These are phyloP conservation scores for Acanthamoeba rhysodes DNA, from an alignment of 208 protist species.

Conservation along the genomic window DNA sequence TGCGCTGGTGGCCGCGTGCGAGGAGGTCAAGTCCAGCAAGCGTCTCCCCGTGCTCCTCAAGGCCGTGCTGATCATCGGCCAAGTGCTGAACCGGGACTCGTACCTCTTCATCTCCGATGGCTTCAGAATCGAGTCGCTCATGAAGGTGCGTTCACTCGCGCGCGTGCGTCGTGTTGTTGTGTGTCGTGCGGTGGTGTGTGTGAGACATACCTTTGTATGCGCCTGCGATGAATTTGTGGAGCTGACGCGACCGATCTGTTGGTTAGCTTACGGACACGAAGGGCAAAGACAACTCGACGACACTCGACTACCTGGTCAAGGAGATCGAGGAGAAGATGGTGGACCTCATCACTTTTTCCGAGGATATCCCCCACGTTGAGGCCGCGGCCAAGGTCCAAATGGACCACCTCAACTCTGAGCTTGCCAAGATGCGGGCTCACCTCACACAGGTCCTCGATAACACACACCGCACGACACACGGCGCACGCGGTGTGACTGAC, in stretches of 20 bases:
- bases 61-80: conserved; percentile 28
- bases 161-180: neutral
- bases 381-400: conserved; percentile 30
- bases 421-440: neutral
- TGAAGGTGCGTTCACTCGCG: neutral
- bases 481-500: no score
- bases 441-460: neutral
- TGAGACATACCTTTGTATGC: neutral
- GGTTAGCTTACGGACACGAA: conserved; percentile 24
- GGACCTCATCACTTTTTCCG: neutral
- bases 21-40: conserved; percentile 48
- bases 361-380: neutral
- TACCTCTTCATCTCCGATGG: conserved; percentile 32
- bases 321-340: conserved; percentile 67
- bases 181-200: neutral
- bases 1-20: neutral
- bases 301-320: conserved; percentile 32
- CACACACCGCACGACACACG: neutral
- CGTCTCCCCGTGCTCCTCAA: conserved; percentile 23
- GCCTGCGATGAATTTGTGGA: neutral
- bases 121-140: conserved; percentile 47
- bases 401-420: conserved; percentile 1
- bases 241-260: neutral
- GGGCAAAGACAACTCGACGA: conserved; percentile 45
- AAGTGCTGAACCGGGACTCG: conserved; percentile 39